Percentiles rank a stretch among this genome's conserved stretches.
phyloP scores from a whole-genome alignment of 345 rosid species.

The Eutrema japonicum region DNA sequence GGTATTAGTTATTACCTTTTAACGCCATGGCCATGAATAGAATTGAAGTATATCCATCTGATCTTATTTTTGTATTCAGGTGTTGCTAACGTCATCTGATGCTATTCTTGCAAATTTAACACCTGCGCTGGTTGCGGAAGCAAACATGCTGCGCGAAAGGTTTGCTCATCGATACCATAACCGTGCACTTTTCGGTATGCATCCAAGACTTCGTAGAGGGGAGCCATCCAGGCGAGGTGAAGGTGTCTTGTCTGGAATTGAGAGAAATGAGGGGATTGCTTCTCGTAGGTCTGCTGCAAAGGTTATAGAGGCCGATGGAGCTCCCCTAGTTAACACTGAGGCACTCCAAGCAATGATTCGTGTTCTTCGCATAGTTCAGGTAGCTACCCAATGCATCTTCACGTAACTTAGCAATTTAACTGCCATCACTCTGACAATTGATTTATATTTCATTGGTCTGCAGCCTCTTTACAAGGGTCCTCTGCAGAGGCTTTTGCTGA shows the following conservation, averaged over 20 bases:
- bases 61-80: constrained; percentile 52
- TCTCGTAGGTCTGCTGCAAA: constrained; percentile 75
- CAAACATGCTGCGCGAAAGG: constrained; percentile 96
- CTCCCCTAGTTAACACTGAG: constrained; percentile 83
- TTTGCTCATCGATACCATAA: constrained; percentile 88
- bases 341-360: constrained; percentile 87
- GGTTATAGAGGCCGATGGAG: constrained; percentile 86
- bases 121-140: constrained; percentile 98
- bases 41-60: constrained; percentile 8
- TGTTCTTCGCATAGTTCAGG: constrained; percentile 94
- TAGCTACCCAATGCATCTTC: constrained; percentile 50
- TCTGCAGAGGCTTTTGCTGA: constrained; percentile 88
- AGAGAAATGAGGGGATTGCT: constrained; percentile 59
- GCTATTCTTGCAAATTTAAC: constrained; percentile 96
- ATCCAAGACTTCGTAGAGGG: constrained; percentile 92
- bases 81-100: constrained; percentile 91
- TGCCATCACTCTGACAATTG: constrained; percentile 18
- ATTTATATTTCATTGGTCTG: constrained; percentile 31
- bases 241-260: constrained; percentile 65
- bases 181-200: constrained; percentile 87
- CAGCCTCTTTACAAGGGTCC: constrained; percentile 96
- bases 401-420: neutral
- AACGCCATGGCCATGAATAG: neutral
- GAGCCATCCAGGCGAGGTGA: constrained; percentile 91
- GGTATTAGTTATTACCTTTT: constrained; percentile 48